Conservation (phyloP, 768 basidiomycete genomes). For the Fistulinella prunicolor region DNA sequence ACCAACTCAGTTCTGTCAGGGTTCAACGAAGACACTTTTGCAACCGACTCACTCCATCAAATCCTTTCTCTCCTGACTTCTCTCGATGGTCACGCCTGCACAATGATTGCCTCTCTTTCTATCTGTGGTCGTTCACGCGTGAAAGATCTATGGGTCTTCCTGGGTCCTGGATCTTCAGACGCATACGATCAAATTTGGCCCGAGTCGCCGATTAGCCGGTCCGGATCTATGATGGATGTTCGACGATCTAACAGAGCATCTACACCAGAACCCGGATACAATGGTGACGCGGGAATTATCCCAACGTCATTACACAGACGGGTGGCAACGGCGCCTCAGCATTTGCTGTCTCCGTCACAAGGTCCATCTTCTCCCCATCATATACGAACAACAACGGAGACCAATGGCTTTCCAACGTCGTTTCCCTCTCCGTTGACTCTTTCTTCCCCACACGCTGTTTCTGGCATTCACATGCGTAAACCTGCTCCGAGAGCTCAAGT, state of each 20-base stretch:
- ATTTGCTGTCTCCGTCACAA: constrained; percentile 15
- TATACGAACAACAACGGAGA: constrained; percentile 35
- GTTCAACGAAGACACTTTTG: constrained; percentile 77
- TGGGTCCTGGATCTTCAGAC: constrained; percentile 45
- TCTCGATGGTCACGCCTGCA: constrained; percentile 66
- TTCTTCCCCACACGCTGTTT: constrained; percentile 23
- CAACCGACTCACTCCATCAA: constrained; percentile 68
- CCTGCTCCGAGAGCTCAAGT: constrained; percentile 62
- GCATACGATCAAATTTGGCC: constrained; percentile 31
- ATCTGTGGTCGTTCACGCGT: constrained; percentile 67
- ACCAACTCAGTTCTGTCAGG: constrained; percentile 41
- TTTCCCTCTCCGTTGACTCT: constrained; percentile 17
- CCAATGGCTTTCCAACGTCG: constrained; percentile 19
- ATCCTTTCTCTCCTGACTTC: constrained; percentile 65
- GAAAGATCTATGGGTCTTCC: constrained; percentile 79
- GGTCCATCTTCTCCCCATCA: constrained; percentile 27
- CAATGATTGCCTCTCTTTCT: constrained; percentile 67
- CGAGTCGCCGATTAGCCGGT: constrained; percentile 35
- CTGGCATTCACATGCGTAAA: constrained; percentile 51
- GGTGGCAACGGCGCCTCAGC: constrained; percentile 31
- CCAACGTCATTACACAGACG: constrained; percentile 31
- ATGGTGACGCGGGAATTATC: constrained; percentile 21
- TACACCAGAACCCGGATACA: constrained; percentile 29
- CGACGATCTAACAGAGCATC: constrained; percentile 34
- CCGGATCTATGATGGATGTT: constrained; percentile 35